Evolutionary conservation across 306 rosid species (phyloP).

Genomic region (Dalbergia oliveri): DNA sequence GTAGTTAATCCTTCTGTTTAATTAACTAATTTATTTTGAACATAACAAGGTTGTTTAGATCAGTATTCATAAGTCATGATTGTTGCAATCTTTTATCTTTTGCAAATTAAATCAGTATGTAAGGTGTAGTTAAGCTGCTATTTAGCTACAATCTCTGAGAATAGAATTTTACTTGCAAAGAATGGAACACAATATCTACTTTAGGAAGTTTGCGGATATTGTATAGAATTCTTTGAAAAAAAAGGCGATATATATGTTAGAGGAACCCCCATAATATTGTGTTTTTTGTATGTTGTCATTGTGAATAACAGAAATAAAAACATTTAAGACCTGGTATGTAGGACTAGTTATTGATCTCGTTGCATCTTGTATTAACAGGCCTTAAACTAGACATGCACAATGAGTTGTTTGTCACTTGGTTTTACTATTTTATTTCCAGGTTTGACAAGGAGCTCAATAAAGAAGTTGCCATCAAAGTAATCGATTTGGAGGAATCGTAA

Average conservation of each 20-base stretch:
- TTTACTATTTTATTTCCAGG: slow-evolving; percentile 63
- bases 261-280: slow-evolving; percentile 20
- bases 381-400: slow-evolving; percentile 16
- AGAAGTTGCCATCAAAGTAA: slow-evolving; percentile 96
- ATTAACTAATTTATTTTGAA: background rate
- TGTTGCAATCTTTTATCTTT: slow-evolving; percentile 1
- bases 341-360: slow-evolving; percentile 19
- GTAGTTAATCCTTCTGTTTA: slow-evolving; percentile 15
- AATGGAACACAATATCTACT: background rate
- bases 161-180: background rate
- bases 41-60: background rate
- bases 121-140: background rate
- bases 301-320: slow-evolving; percentile 5
- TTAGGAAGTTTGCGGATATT: slow-evolving; percentile 22
- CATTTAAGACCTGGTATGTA: slow-evolving; percentile 7
- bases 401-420: slow-evolving; percentile 38
- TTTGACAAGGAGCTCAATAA: slow-evolving; percentile 91
- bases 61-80: background rate
- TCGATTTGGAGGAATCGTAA: slow-evolving; percentile 99
- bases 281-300: slow-evolving; percentile 16
- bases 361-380: slow-evolving; percentile 39
- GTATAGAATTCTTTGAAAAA: slow-evolving; percentile 8
- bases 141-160: background rate
- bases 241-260: background rate
- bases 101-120: slow-evolving; percentile 15